Base-by-base conservation (phyloP, 768 basidiomycete species). In the Gautieria morchelliformis region DNA sequence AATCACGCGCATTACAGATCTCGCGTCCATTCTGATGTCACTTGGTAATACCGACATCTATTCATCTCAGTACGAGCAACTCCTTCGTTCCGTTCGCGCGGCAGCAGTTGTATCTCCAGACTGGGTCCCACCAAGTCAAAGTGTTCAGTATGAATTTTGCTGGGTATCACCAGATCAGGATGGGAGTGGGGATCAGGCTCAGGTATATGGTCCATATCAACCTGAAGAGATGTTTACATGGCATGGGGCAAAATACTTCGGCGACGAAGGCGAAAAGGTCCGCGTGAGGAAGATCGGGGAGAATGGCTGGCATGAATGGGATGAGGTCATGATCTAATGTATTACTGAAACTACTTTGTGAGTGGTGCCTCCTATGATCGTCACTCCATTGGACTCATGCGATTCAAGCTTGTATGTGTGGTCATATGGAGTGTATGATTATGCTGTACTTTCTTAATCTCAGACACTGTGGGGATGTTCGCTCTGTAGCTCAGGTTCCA, bases 31-130 rank as follows among this genome's bases (percentile, higher is more conserved):
- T 39, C 79, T 94, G 61, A 86, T 95, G 83, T 84, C 86, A 0
- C 78, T 92, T 14, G 90, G 89, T 22, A 90, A 95, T 60, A 75
- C 79, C 17, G 91, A 94, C 64, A 80, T 94, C 55, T 95, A 94
- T 71, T 86, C 84, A 41, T 84, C 81, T 67, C 87, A 88, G 0
- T 90, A 90, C 67, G 90, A 93, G 63, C 85, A 90, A 65, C 77
- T 95, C 52, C 81, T 95, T 19, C 84, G 88, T 58, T 73, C 78
- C 40, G 79, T 93, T 20, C 82, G 89, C 33, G 76, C 81, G 4
- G 83, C 87, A 5, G 89, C 88, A 40, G 74, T 71, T 27, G 88
- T 93, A 42, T 78, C 81, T 39, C 64, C 74, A 2, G 74, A 77
- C 52, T 93, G 92, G 91, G 70, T 76, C 0, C 87, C 92, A 10